Conservation (phyloP, 129 eudicot genomes). For the Erigeron canadensis region DNA sequence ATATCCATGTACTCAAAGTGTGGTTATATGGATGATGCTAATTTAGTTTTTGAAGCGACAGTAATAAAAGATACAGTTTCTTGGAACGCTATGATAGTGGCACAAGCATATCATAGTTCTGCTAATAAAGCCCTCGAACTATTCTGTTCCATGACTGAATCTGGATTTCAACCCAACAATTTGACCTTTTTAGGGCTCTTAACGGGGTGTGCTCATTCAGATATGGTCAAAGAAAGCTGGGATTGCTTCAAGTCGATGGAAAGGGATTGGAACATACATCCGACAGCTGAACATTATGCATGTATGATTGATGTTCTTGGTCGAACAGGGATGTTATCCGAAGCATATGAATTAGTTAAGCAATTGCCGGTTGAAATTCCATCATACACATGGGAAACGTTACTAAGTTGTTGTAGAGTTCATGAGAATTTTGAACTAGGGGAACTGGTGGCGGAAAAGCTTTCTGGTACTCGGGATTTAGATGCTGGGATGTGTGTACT, state of each 20-base stretch:
- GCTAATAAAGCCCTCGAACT: conserved; percentile 47
- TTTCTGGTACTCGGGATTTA: conserved; percentile 23
- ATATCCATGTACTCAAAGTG: conserved; percentile 83
- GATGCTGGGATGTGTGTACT: conserved; percentile 57
- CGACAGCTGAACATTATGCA: conserved; percentile 50
- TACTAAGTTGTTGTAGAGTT: conserved; percentile 62
- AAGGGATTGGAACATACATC: conserved; percentile 41
- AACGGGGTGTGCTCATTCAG: conserved; percentile 66
- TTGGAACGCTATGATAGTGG: conserved; percentile 61
- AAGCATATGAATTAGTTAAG: conserved; percentile 60
- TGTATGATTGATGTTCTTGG: conserved; percentile 59
- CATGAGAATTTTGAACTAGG: conserved; percentile 56
- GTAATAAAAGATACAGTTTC: conserved; percentile 26
- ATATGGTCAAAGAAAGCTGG: conserved; percentile 55
- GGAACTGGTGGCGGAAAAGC: conserved; percentile 43
- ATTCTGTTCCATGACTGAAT: conserved; percentile 44
- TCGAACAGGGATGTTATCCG: conserved; percentile 47
- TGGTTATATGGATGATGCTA: conserved; percentile 54
- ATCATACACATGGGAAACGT: conserved; percentile 61
- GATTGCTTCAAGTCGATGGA: conserved; percentile 48
- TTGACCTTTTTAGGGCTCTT: conserved; percentile 61
- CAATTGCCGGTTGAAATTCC: conserved; percentile 47
- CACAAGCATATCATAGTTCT: conserved; percentile 55
- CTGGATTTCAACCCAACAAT: conserved; percentile 49
- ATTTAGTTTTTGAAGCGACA: conserved; percentile 35